These are phyloP conservation scores for Ascochyta clinopodiicola DNA, from an alignment of 2,329 filamentous ascomycete species.

Conservation along the genomic window DNA sequence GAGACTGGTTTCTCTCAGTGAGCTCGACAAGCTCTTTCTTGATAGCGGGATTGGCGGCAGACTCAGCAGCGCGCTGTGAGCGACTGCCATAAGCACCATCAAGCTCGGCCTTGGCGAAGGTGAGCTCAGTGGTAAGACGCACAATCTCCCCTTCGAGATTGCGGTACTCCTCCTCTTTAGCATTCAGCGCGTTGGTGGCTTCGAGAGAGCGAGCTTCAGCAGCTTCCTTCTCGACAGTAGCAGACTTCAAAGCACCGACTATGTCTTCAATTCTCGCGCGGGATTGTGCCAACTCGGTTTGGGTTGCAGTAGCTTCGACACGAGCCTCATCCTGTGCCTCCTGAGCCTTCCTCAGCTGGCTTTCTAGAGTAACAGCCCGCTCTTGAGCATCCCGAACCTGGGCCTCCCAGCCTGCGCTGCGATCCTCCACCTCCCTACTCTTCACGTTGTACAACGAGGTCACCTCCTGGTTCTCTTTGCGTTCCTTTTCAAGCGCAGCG, in stretches of 20 bases:
- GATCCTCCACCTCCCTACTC: conserved; percentile 30
- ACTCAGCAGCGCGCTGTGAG: conserved; percentile 71
- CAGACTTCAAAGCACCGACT: conserved; percentile 32
- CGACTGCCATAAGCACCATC: conserved; percentile 91
- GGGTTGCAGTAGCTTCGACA: conserved; percentile 42
- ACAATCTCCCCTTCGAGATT: conserved; percentile 68
- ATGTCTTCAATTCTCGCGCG: conserved; percentile 40
- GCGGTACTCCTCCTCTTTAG: conserved; percentile 46
- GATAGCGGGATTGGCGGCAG: conserved; percentile 62
- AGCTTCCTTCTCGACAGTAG: conserved; percentile 40
- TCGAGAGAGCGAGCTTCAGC: conserved; percentile 41
- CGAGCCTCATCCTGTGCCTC: conserved; percentile 41
- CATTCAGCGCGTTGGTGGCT: conserved; percentile 35
- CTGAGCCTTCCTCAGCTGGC: conserved; percentile 41
- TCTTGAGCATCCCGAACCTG: conserved; percentile 41
- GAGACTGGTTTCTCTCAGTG: conserved; percentile 52
- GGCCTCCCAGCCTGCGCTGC: conserved; percentile 40
- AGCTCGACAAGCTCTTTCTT: conserved; percentile 67
- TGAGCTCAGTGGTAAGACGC: conserved; percentile 76
- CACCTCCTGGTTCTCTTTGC: conserved; percentile 40
- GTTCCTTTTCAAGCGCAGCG: conserved; percentile 37
- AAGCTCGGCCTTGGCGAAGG: conserved; percentile 88
- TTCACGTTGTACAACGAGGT: conserved; percentile 29
- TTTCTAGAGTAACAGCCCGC: conserved; percentile 42
- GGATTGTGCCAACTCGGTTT: conserved; percentile 46